Conservation (phyloP, 2,329 filamentous ascomycete genomes). For the Fusarium euwallaceae region DNA sequence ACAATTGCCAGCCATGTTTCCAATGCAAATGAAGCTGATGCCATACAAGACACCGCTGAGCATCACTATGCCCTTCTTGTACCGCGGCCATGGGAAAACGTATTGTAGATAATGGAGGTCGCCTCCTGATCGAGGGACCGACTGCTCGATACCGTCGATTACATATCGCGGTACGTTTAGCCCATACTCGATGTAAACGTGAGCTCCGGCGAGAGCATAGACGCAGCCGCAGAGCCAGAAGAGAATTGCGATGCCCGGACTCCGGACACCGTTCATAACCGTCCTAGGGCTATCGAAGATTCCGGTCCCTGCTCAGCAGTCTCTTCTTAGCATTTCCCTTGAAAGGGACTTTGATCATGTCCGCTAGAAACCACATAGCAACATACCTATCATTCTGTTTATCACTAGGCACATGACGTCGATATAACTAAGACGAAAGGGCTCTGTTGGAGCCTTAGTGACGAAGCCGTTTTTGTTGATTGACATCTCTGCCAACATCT, state of each 20-base stretch:
- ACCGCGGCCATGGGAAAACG: neutral
- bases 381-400: neutral
- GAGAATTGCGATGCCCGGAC: neutral
- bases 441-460: neutral
- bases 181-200: neutral
- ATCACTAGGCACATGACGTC: neutral
- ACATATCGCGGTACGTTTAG: neutral
- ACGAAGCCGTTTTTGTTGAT: neutral
- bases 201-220: neutral
- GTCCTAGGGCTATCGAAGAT: neutral
- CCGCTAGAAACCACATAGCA: neutral
- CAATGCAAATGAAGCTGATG: neutral
- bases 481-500: rapidly evolving
- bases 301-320: neutral
- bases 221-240: neutral
- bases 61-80: neutral
- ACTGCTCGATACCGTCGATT: neutral
- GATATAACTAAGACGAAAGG: neutral
- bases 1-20: neutral
- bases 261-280: neutral
- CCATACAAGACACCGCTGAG: neutral
- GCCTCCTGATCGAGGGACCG: neutral
- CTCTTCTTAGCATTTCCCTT: neutral
- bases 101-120: neutral
- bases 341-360: neutral